phyloP scores from a whole-genome alignment of 2,329 filamentous ascomycete species.

The Colletotrichum caudatum region DNA sequence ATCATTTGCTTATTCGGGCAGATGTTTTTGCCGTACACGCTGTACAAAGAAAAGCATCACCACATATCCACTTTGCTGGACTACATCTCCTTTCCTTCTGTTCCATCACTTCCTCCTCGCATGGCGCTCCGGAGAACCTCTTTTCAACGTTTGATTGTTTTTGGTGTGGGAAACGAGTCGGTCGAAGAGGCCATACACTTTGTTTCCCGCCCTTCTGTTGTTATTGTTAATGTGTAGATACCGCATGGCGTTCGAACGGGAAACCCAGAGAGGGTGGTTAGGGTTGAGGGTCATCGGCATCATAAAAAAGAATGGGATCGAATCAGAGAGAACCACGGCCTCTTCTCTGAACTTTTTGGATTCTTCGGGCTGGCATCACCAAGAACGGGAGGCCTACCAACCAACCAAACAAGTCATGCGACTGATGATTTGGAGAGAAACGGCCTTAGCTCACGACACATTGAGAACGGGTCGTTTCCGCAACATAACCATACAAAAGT shows the following conservation, averaged over 20 bases:
- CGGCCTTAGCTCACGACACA: not conserved
- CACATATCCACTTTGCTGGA: constrained; percentile 22
- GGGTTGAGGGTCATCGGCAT: constrained; percentile 17
- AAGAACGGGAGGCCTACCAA: constrained; percentile 29
- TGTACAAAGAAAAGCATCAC: constrained; percentile 28
- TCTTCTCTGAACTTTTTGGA: constrained; percentile 30
- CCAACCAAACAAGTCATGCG: constrained; percentile 36
- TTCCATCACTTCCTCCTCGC: constrained; percentile 37
- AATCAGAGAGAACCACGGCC: constrained; percentile 36
- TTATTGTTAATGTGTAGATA: constrained; percentile 42
- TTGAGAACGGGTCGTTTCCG: constrained; percentile 20
- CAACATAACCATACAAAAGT: constrained; percentile 18
- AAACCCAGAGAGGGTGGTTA: constrained; percentile 11
- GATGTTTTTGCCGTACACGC: constrained; percentile 36
- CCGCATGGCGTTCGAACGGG: constrained; percentile 40
- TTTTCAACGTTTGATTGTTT: constrained; percentile 1
- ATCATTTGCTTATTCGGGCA: constrained; percentile 22
- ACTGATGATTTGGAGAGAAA: constrained; percentile 16
- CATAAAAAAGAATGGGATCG: constrained; percentile 39
- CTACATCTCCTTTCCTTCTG: constrained; percentile 36
- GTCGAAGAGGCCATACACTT: not conserved
- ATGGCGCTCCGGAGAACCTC: constrained; percentile 36
- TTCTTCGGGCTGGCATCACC: constrained; percentile 38
- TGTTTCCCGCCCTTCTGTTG: constrained; percentile 7
- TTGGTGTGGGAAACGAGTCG: constrained; percentile 3